Evolutionary conservation across 2,329 filamentous ascomycete species (phyloP), one percentile per base, ranked within the genome.

Genomic region (Exserohilum turcica): DNA sequence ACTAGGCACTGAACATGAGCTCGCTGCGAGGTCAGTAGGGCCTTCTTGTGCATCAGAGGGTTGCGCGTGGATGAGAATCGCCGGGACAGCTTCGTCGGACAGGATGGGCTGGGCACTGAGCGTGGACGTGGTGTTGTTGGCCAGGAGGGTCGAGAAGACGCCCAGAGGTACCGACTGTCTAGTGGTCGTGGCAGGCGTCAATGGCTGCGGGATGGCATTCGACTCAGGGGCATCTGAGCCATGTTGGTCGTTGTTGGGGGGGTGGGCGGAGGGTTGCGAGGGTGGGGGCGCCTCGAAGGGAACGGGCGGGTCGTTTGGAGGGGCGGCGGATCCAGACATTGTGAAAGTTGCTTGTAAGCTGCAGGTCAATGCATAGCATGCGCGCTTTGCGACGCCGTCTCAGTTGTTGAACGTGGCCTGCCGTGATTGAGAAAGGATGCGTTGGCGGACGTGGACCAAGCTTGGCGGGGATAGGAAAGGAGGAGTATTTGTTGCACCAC

Each of bases 311-410:
- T 63, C 54, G 54, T 59, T 60, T 60, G 62, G 64, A 58, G 61
- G 56, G 57, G 61, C 55, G 46, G 57, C 58, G 60, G 61, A 56
- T 57, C 67, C 62, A 62, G 60, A 55, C 67, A 73, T 72, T 65
- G 70, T 73, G 63, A 58, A 48, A 39, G 57, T 56, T 66, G 60
- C 53, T 66, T 65, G 62, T 69, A 65, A 65, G 64, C 68, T 71
- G 67, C 69, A 71, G 62, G 65, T 70, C 67, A 69, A 67, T 74
- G 72, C 71, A 74, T 73, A 73, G 72, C 69, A 73, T 70, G 60
- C 57, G 56, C 64, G 66, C 64, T 67, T 67, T 65, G 63, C 66
- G 61, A 59, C 62, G 59, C 62, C 48, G 65, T 68, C 60, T 63
- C 65, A 65, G 62, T 61, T 64, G 67, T 67, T 67, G 56, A 65